Evolutionary conservation across 1,139 yeast genomes (phyloP).

Genomic region (Nakaseomyces glabratus): DNA sequence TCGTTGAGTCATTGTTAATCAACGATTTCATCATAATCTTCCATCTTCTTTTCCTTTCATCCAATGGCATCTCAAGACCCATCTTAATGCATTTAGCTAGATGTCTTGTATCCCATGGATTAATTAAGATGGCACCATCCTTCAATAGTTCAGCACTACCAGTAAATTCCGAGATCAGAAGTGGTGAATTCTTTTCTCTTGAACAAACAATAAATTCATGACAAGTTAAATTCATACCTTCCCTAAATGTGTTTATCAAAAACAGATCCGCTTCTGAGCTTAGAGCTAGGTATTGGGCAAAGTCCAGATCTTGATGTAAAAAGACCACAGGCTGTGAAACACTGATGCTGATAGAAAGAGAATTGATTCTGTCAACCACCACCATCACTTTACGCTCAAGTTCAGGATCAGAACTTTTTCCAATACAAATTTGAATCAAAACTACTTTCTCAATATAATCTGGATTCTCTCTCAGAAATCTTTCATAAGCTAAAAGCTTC

Average conservation of each 20-base stretch:
- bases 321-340: slow-evolving; percentile 79
- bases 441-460: slow-evolving; percentile 60
- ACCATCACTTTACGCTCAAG: slow-evolving; percentile 66
- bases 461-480: slow-evolving; percentile 63
- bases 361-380: slow-evolving; percentile 78
- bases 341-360: slow-evolving; percentile 63
- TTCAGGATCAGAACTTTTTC: slow-evolving; percentile 41
- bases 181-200: slow-evolving; percentile 63
- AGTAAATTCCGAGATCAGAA: slow-evolving; percentile 83
- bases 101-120: slow-evolving; percentile 79
- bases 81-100: slow-evolving; percentile 53
- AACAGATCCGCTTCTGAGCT: slow-evolving; percentile 80
- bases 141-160: slow-evolving; percentile 81
- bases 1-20: slow-evolving; percentile 55
- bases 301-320: slow-evolving; percentile 79
- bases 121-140: slow-evolving; percentile 66
- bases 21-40: slow-evolving; percentile 49
- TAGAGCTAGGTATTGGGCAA: slow-evolving; percentile 80
- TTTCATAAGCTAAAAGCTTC: slow-evolving; percentile 79
- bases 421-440: slow-evolving; percentile 72
- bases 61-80: slow-evolving; percentile 54
- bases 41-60: slow-evolving; percentile 59
- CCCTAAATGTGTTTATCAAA: slow-evolving; percentile 84
- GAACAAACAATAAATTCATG: slow-evolving; percentile 87
- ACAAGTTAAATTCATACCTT: slow-evolving; percentile 93